Percentiles rank a stretch among this genome's conserved stretches.
phyloP scores from a whole-genome alignment of 495 filamentous ascomycete species.

The Rhypophila decipiens region DNA sequence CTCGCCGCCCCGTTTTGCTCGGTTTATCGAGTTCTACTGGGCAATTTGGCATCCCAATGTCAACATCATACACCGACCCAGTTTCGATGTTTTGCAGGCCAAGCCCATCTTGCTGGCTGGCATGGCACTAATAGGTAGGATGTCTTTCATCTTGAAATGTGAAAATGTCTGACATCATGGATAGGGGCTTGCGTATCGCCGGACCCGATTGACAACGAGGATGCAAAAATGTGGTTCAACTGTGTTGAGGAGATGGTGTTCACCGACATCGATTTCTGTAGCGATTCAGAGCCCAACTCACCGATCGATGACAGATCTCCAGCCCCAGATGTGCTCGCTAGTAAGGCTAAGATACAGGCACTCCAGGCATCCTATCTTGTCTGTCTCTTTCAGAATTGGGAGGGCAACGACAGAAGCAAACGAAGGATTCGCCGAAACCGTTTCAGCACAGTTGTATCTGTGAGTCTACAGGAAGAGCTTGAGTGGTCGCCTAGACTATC shows the following conservation, averaged over 20 bases:
- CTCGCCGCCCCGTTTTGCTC: constrained; percentile 18
- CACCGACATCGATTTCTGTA: constrained; percentile 24
- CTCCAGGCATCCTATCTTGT: constrained; percentile 23
- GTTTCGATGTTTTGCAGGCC: constrained; percentile 15
- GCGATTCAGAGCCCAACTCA: constrained; percentile 17
- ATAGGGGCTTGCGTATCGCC: constrained; percentile 26
- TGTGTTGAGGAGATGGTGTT: constrained; percentile 29
- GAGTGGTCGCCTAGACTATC: too few relatives aligned
- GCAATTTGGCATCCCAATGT: constrained; percentile 26
- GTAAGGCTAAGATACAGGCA: constrained; percentile 17
- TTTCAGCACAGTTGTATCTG: constrained; percentile 24
- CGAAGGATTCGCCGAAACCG: constrained; percentile 23
- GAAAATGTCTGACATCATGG: not conserved
- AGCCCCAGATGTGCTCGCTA: constrained; percentile 3
- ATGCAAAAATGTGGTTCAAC: constrained; percentile 24
- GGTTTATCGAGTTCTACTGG: constrained; percentile 27
- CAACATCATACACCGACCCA: constrained; percentile 21
- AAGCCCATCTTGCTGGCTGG: constrained; percentile 19
- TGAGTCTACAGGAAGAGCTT: constrained; percentile 10
- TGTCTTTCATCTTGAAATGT: too few relatives aligned
- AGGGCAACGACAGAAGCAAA: constrained; percentile 21
- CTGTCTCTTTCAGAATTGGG: constrained; percentile 25
- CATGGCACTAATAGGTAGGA: constrained; percentile 22
- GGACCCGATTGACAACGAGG: constrained; percentile 19
- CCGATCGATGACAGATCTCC: constrained; percentile 3